Percentiles rank a stretch among this genome's conserved stretches.
These are phyloP conservation scores for Fraxinus dipetala DNA, from an alignment of 305 asterid genomes.

Conservation along the genomic window DNA sequence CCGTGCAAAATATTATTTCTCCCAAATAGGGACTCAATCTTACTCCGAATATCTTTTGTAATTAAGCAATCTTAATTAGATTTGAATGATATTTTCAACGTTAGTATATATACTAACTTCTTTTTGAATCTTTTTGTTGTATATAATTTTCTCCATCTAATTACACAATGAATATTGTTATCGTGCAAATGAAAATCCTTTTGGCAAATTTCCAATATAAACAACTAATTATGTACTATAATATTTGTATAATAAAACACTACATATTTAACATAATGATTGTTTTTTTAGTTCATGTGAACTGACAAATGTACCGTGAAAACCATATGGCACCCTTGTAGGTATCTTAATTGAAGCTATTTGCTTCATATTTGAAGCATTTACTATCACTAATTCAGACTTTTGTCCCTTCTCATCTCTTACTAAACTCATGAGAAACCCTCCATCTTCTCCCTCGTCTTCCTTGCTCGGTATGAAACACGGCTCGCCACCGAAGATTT, in stretches of 20 bases:
- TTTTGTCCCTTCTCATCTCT: constrained; percentile 42
- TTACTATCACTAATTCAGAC: constrained; percentile 46
- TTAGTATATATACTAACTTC: too few species aligned
- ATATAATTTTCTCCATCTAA: too few species aligned
- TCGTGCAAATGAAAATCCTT: too few species aligned
- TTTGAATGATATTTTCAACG: too few species aligned
- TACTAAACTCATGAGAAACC: constrained; percentile 45
- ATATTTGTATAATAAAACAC: neutral
- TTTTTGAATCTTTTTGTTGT: too few species aligned
- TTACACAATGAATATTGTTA: too few species aligned
- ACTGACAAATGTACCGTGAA: constrained; percentile 63
- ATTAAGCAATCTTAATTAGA: too few species aligned
- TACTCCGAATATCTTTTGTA: too few species aligned
- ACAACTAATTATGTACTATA: neutral
- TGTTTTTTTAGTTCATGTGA: constrained; percentile 36
- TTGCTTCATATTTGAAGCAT: constrained; percentile 50
- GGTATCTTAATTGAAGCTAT: constrained; percentile 48
- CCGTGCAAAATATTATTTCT: too few species aligned
- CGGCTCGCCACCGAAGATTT: constrained; percentile 54
- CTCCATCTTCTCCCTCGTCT: constrained; percentile 42
- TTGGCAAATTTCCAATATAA: too few species aligned
- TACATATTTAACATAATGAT: neutral
- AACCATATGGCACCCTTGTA: constrained; percentile 62
- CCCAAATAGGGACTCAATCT: too few species aligned
- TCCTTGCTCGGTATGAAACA: constrained; percentile 33